Percentiles rank a stretch among this genome's conserved stretches.
Conservation (phyloP, 345 rosid genomes). For the Hibiscus mutabilis region DNA sequence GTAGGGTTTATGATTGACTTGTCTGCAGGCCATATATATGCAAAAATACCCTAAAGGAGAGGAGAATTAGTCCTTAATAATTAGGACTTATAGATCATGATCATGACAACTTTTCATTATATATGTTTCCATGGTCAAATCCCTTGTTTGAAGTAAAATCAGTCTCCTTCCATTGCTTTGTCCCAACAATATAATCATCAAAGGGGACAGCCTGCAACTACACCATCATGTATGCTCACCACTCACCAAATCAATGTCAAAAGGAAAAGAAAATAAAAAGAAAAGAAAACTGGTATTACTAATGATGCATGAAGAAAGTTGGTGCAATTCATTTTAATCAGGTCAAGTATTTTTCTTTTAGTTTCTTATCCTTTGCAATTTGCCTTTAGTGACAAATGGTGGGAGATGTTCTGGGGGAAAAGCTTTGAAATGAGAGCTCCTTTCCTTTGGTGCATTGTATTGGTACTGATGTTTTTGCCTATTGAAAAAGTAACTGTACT, state of each 20-base stretch:
- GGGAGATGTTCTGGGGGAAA: too few relatives aligned
- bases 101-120: constrained; percentile 1
- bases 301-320: constrained; percentile 12
- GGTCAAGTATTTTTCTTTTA: constrained; percentile 5
- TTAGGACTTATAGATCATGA: background rate
- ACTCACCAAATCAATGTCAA: constrained; percentile 7
- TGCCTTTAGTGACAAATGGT: constrained; percentile 11
- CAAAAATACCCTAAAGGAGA: background rate
- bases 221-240: background rate
- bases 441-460: background rate
- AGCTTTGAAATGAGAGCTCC: constrained; percentile 9
- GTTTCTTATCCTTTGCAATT: background rate
- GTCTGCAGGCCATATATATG: constrained; percentile 1
- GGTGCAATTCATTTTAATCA: constrained; percentile 7
- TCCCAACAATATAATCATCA: background rate
- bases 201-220: constrained; percentile 9
- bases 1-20: background rate
- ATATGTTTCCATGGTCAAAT: background rate
- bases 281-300: background rate
- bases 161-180: background rate
- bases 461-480: constrained; percentile 11
- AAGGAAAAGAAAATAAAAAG: too few relatives aligned
- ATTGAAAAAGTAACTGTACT: constrained; percentile 21
- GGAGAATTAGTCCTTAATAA: background rate
- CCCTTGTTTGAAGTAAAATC: constrained; percentile 7